Base-by-base conservation (phyloP, 73 alveolate genomes). In the Paramecium octaurelia region DNA sequence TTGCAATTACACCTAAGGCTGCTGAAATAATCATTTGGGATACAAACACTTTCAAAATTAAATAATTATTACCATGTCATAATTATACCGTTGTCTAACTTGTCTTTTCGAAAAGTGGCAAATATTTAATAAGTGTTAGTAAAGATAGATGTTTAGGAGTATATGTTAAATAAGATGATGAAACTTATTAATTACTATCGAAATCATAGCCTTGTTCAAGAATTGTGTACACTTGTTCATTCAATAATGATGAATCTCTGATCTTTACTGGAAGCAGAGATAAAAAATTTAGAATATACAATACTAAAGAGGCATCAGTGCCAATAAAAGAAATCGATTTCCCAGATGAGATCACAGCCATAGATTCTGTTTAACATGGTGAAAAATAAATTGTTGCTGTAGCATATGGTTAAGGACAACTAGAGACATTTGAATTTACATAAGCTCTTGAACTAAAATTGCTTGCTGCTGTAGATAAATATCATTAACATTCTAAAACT, bases 251-350 rank as follows among this genome's bases (percentile, higher is more conserved):
- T 95, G 99, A 97, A 77, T 69, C 92, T 54, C 80, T 68, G 68
- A 96, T 97, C 70, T 95, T 94, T 6, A 97, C 99, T 7, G 99
- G 99, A 23, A 94, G 99, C 36, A 98, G 99, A 93, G 99, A 98
- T 88, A 97, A 98, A 92, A 87, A 94, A 92, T 36, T 93, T 12
- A 88, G 92, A 71, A 88, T 93, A n/a, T 90, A 92, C 27, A 54
- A 91, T 16, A 60, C 92, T 12, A 29, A 23, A 12, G 84, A 59
- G 6, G 96, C 50, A 8, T 58, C 60, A 8, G n/a, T 58, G 16
- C 83, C 86, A 35, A 64, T 87, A 9, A 40, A 64, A 27, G 86
- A 87, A 42, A 21, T 58, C 3, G 86, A 64, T 21, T 60, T 87
- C n/a, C 71, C 83, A 64, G 64, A 69, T 14, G 76, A 58, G 20